A percentile compares a stretch with the other conserved stretches of the same genome.
phyloP scores from a whole-genome alignment of 192 early-diverging fungal genomes.

The Backusella circina region DNA sequence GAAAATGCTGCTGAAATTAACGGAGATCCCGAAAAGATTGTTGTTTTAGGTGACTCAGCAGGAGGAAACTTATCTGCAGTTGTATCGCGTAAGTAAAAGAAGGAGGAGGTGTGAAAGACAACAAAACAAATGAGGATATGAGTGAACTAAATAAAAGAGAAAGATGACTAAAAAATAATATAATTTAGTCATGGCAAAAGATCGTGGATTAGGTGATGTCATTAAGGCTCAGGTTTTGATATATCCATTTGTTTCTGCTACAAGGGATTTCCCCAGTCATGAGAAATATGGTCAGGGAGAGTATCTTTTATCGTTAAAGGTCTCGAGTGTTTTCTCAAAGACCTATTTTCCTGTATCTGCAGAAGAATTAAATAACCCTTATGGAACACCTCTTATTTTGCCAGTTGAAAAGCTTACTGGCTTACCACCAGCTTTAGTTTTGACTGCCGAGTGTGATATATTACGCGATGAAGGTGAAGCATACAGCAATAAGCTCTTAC shows the following conservation, averaged over 20 bases:
- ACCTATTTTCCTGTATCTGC: neutral
- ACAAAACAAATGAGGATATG: no score
- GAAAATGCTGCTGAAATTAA: neutral
- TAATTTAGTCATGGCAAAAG: neutral
- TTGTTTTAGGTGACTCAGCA: constrained; percentile 16
- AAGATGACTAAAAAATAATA: neutral
- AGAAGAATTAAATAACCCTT: neutral
- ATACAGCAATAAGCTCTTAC: neutral
- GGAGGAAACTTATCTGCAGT: constrained; percentile 14
- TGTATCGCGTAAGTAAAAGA: neutral
- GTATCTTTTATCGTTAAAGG: neutral
- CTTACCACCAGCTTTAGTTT: constrained; percentile 10
- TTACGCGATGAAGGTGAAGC: constrained; percentile 24
- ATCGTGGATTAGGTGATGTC: neutral
- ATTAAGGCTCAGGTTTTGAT: constrained; percentile 10
- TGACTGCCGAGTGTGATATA: constrained; percentile 21
- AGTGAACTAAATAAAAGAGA: neutral
- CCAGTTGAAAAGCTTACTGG: constrained; percentile 13
- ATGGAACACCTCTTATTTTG: neutral
- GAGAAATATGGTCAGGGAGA: neutral
- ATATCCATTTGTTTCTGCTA: constrained; percentile 4
- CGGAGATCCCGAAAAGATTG: neutral
- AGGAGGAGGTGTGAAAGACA: neutral
- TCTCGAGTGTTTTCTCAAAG: neutral
- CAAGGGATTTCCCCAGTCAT: neutral